Percentiles rank a stretch among this genome's conserved stretches.
Evolutionary conservation across 345 rosid species (phyloP).

Genomic region (Jatropha curcas): DNA sequence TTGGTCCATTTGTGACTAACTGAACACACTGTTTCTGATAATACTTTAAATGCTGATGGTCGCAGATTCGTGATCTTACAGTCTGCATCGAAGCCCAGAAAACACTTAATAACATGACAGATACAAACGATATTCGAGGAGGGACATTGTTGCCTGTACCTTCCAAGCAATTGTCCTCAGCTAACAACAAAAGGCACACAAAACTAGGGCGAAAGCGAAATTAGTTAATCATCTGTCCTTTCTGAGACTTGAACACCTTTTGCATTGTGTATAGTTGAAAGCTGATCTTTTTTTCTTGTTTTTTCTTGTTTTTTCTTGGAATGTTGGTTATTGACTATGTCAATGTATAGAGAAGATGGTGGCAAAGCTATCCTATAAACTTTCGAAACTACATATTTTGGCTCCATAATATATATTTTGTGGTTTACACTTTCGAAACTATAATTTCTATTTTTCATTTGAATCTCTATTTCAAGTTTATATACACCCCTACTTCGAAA

Average conservation of each 20-base stretch:
- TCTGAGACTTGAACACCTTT: too few species aligned
- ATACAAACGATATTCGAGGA: constrained; percentile 53
- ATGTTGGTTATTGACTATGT: too few species aligned
- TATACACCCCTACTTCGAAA: too few species aligned
- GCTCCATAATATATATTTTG: too few species aligned
- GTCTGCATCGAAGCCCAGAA: constrained; percentile 77
- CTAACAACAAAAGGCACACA: constrained; percentile 43
- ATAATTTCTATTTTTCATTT: too few species aligned
- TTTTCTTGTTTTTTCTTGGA: background rate
- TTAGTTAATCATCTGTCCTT: constrained; percentile 12
- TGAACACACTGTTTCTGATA: constrained; percentile 7
- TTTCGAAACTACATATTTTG: too few species aligned
- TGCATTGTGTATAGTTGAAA: background rate
- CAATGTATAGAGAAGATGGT: background rate
- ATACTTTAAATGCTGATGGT: background rate
- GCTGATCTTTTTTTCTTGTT: too few species aligned
- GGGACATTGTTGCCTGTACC: constrained; percentile 74
- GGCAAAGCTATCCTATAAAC: too few species aligned
- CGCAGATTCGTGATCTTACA: constrained; percentile 78
- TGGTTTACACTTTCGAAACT: too few species aligned
- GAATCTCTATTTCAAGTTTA: too few species aligned
- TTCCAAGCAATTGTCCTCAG: constrained; percentile 44
- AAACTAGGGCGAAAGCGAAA: constrained; percentile 53
- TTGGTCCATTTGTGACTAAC: background rate
- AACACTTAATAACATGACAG: constrained; percentile 54